These are phyloP conservation scores for Bertia moriformis DNA, from an alignment of 2,329 filamentous ascomycete species.

Conservation along the genomic window DNA sequence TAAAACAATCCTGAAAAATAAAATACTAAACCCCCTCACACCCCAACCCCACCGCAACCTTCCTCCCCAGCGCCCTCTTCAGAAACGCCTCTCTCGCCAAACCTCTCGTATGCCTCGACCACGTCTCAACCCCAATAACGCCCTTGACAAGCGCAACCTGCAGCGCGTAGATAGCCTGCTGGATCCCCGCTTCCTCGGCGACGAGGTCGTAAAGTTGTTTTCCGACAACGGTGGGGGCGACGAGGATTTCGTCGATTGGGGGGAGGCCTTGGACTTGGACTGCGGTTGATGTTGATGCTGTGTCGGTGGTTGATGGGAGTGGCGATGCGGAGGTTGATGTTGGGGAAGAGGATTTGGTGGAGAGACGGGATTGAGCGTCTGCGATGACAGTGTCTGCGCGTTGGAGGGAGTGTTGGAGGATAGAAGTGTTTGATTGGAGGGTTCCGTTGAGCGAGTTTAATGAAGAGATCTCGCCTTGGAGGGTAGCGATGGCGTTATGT, in stretches of 20 bases:
- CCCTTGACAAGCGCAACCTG: background rate
- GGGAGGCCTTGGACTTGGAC: background rate
- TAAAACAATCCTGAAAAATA: background rate
- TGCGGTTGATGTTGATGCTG: background rate
- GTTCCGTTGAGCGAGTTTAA: background rate
- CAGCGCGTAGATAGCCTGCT: background rate
- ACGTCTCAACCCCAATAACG: background rate
- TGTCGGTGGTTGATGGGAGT: background rate
- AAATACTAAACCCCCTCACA: background rate
- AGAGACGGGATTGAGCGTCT: background rate
- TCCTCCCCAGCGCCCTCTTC: background rate
- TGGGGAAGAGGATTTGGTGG: background rate
- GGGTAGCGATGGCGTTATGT: background rate
- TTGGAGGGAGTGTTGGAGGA: background rate
- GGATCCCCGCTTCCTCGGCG: background rate
- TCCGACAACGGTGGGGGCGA: slow-evolving; percentile 1
- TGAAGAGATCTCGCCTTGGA: background rate
- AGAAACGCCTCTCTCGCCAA: slow-evolving; percentile 1
- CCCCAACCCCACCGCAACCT: background rate
- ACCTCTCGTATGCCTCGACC: background rate
- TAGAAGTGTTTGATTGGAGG: background rate
- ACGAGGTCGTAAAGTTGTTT: slow-evolving; percentile 1
- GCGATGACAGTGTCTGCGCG: background rate
- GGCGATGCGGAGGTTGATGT: background rate
- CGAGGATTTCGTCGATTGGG: background rate